Evolutionary conservation across 371 early-diverging fungal genomes (phyloP), one percentile per base, ranked within the genome.

Genomic region (Mucor plumbeus): DNA sequence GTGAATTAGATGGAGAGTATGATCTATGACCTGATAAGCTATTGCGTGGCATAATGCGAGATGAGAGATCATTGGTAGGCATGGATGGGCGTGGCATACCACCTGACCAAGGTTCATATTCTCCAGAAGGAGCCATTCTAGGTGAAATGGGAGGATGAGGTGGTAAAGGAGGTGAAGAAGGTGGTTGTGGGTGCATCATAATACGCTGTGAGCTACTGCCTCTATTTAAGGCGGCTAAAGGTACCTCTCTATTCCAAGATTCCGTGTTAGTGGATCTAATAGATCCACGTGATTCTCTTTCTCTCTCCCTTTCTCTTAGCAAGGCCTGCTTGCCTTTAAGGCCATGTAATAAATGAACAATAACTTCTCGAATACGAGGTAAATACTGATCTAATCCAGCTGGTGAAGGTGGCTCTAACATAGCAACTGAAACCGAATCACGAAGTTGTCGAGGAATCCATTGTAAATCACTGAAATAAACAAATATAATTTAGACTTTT

Each of bases 301-400:
- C 50, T 59, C 65, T 61, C 11, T 80, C 78, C 47, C 64, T 68
- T 59, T 80, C 83, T n/a, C 86, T 72, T 55, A 84, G 79, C 15
- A 77, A 39, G 10, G 83, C 85, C 65, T 89, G 89, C 44, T 87
- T 89, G 11, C 76, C 81, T 48, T 87, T 87, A 10, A 89, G 65
- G 5, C 88, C 89, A 68, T 89, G 88, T 13, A 89, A 67, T 26
- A 89, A 74, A 54, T 78, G 83, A 35, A 89, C 87, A 69, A 89
- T 89, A 14, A 87, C 83, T 61, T 87, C 89, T 41, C 85, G 82
- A 58, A 89, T 87, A 56, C 80, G 80, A 36, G 89, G 89, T 33
- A 89, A 65, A 59, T 87, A 76, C 59, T 82, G 80, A 41, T 89
- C 88, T 9, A 89, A 64, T 4, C 82, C 74, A 1, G 72, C 57